Percentiles rank a stretch among this genome's conserved stretches.
Evolutionary conservation across 2,329 filamentous ascomycete species (phyloP).

Genomic region (Cladosporium sphaerospermum): DNA sequence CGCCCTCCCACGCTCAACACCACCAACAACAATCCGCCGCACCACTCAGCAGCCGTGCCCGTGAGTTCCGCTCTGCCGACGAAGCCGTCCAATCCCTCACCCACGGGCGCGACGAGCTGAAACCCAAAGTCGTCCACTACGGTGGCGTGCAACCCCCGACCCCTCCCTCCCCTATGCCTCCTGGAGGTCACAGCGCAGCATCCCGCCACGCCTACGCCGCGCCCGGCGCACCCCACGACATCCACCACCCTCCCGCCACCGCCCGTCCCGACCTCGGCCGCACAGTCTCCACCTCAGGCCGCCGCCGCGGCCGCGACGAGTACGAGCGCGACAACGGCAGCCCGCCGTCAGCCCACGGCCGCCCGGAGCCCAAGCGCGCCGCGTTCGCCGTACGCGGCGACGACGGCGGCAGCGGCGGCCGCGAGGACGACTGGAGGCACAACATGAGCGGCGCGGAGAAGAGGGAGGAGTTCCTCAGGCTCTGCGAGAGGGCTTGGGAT

Average conservation of each 20-base stretch:
- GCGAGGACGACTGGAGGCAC: constrained; percentile 55
- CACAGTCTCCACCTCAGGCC: constrained; percentile 51
- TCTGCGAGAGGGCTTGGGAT: constrained; percentile 92
- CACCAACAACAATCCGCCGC: constrained; percentile 37
- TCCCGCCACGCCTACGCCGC: constrained; percentile 12
- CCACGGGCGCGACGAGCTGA: constrained; percentile 82
- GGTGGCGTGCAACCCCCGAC: constrained; percentile 89
- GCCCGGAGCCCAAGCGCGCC: constrained; percentile 57
- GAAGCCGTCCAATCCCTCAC: constrained; percentile 87
- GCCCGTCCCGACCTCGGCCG: constrained; percentile 26
- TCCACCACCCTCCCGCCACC: constrained; percentile 9
- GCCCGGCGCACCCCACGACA: constrained; percentile 15
- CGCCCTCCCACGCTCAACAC: constrained; percentile 42
- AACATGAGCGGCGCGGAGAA: constrained; percentile 78
- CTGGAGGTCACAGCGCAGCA: constrained; percentile 12
- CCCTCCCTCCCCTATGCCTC: constrained; percentile 69
- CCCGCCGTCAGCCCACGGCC: constrained; percentile 53
- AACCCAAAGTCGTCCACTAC: constrained; percentile 93
- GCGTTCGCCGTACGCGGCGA: constrained; percentile 24
- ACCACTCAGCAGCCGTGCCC: constrained; percentile 53
- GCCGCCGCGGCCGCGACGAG: constrained; percentile 76
- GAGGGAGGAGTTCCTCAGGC: constrained; percentile 82
- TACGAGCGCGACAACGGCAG: constrained; percentile 84
- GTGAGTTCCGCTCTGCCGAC: constrained; percentile 92
- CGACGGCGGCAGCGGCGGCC: constrained; percentile 15